These are phyloP conservation scores for Cydonia oblonga DNA, from an alignment of 331 rosid species.

Conservation along the genomic window DNA sequence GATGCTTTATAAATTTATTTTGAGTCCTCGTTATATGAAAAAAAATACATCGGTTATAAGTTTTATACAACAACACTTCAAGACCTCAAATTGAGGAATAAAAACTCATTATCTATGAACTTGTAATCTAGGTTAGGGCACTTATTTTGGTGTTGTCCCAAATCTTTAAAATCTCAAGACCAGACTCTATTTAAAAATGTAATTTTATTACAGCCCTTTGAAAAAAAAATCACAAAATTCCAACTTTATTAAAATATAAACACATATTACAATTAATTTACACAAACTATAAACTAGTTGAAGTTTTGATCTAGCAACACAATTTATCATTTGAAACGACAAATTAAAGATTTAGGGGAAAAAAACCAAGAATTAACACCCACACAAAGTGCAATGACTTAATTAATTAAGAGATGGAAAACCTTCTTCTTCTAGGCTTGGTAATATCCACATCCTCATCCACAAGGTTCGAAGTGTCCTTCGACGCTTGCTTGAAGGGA, in stretches of 20 bases:
- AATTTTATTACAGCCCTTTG: no score
- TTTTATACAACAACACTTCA: neutral
- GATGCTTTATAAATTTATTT: no score
- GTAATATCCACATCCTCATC: constrained; percentile 45
- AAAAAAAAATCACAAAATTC: no score
- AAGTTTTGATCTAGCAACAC: no score
- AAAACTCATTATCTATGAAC: no score
- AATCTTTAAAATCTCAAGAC: rapidly evolving
- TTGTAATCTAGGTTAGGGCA: neutral
- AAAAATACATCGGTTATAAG: no score
- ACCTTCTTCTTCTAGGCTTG: constrained; percentile 79
- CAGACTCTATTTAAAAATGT: rapidly evolving
- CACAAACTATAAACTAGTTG: no score
- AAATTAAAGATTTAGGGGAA: neutral
- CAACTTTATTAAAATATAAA: no score
- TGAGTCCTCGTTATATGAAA: no score
- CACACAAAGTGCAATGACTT: neutral
- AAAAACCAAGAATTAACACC: neutral
- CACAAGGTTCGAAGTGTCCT: constrained; percentile 44
- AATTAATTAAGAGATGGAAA: constrained; percentile 49
- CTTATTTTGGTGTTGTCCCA: neutral
- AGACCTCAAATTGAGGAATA: neutral
- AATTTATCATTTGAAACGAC: neutral
- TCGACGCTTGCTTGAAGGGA: constrained; percentile 63
- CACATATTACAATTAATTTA: no score